phyloP scores from a whole-genome alignment of 129 eudicot genomes.

The Daucus carota region DH1_v3.0 NC_030386.2:20617501-20618000 shows the following conservation, averaged over 20 bases:
- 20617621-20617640: constrained; percentile 94
- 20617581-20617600: constrained; percentile 98
- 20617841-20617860: constrained; percentile 37
- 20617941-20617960: constrained; percentile 27
- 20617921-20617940: constrained; percentile 60
- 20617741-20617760: constrained; percentile 35
- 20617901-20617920: constrained; percentile 43
- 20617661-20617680: constrained; percentile 57
- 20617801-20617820: constrained; percentile 68
- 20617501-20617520: constrained; percentile 81
- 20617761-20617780: constrained; percentile 76
- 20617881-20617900: constrained; percentile 45
- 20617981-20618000: constrained; percentile 15
- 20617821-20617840: constrained; percentile 81
- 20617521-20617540: constrained; percentile 52
- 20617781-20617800: constrained; percentile 61
- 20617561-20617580: constrained; percentile 94
- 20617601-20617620: constrained; percentile 80
- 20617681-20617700: constrained; percentile 39
- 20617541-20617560: constrained; percentile 65
- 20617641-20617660: constrained; percentile 81
- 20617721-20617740: constrained; percentile 35
- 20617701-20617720: constrained; percentile 17
- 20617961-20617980: constrained; percentile 2
- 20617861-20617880: constrained; percentile 25